Evolutionary conservation across 2,329 filamentous ascomycete species (phyloP).

Genomic region (Nothophoma quercina): DNA sequence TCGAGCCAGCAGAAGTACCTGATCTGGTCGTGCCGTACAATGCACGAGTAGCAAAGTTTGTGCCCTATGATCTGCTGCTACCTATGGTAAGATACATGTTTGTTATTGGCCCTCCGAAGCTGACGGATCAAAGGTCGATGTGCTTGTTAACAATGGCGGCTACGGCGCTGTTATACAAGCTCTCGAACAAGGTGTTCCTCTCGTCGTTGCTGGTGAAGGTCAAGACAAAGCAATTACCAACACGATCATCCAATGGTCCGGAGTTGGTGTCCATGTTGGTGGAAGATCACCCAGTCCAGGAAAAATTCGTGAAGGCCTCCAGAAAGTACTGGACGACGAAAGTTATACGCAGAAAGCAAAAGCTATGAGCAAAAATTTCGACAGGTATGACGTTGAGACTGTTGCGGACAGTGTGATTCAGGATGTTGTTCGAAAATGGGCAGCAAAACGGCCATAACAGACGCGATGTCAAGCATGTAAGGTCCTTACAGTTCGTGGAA

Average conservation of each 20-base stretch:
- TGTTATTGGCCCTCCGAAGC: too few relatives aligned
- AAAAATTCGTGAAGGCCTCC: background rate
- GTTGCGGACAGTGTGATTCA: background rate
- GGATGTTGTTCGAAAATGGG: background rate
- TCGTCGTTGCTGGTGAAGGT: background rate
- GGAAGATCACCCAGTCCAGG: background rate
- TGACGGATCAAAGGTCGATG: background rate
- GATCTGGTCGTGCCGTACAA: background rate
- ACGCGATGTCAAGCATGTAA: too few relatives aligned
- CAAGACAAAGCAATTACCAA: conserved; percentile 2
- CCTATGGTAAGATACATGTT: background rate
- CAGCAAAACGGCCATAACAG: background rate
- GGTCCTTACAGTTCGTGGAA: too few relatives aligned
- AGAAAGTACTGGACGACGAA: background rate
- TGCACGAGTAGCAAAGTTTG: conserved; percentile 2
- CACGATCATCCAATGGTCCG: background rate
- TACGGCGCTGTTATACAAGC: conserved; percentile 1
- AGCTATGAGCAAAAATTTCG: background rate
- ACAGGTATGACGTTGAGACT: background rate
- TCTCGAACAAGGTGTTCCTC: background rate
- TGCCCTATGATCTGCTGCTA: background rate
- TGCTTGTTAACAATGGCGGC: background rate
- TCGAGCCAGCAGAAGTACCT: background rate
- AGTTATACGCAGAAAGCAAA: background rate
- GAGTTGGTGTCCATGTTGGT: background rate